Percentiles rank a stretch among this genome's conserved stretches.
Evolutionary conservation across 805 yeast species (phyloP).

Genomic region (Wickerhamomyces chaumierensis): DNA sequence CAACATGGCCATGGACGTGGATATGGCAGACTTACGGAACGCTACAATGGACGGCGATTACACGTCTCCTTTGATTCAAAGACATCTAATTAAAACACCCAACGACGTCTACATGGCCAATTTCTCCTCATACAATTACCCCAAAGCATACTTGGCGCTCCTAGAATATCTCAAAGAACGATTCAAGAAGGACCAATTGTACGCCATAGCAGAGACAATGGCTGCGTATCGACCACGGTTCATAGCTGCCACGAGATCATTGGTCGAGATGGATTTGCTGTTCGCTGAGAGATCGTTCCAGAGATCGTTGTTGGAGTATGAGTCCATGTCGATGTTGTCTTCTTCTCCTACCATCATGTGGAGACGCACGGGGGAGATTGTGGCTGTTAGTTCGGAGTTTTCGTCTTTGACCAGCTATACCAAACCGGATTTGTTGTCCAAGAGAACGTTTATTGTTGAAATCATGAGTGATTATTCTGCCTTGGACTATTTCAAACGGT

Average conservation of each 20-base stretch:
- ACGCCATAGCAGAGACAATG: slow-evolving; percentile 38
- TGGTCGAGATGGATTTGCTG: slow-evolving; percentile 60
- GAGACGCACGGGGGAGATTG: slow-evolving; percentile 81
- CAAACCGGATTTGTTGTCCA: slow-evolving; percentile 42
- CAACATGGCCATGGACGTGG: slow-evolving; percentile 6
- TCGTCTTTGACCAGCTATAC: slow-evolving; percentile 58
- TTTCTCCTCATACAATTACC: slow-evolving; percentile 77
- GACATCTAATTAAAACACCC: slow-evolving; percentile 53
- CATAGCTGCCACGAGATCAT: slow-evolving; percentile 61
- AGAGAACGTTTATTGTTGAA: slow-evolving; percentile 63
- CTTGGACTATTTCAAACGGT: slow-evolving; percentile 58
- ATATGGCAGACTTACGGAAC: no score
- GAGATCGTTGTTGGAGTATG: slow-evolving; percentile 45
- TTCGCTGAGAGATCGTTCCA: slow-evolving; percentile 51
- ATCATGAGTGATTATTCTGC: slow-evolving; percentile 74
- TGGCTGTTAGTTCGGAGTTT: slow-evolving; percentile 66
- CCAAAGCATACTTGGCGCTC: slow-evolving; percentile 83
- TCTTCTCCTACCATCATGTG: slow-evolving; percentile 77
- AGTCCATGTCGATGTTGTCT: slow-evolving; percentile 35
- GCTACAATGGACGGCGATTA: slow-evolving; percentile 33
- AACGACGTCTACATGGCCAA: slow-evolving; percentile 75
- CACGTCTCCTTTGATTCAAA: slow-evolving; percentile 44
- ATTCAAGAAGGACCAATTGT: slow-evolving; percentile 59
- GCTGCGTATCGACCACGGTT: slow-evolving; percentile 60
- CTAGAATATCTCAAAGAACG: slow-evolving; percentile 65